A percentile compares a stretch with the other conserved stretches of the same genome.
Conservation (phyloP, 257 asterid genomes). For the Paulownia fortunei region DNA sequence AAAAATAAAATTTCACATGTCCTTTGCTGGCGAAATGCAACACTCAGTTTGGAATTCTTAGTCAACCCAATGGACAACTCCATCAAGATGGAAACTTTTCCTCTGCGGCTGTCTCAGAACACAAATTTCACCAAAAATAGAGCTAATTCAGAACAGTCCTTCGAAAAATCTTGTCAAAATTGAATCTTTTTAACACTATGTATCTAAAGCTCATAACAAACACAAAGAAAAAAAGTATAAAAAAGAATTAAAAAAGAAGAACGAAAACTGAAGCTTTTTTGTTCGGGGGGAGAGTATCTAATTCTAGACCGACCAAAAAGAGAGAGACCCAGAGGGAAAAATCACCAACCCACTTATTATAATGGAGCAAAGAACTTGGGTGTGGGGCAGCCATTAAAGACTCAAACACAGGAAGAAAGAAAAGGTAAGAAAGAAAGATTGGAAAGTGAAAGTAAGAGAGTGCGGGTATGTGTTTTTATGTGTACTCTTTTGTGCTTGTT, state of each 20-base stretch:
- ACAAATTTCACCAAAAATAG: not conserved
- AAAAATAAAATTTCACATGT: not conserved
- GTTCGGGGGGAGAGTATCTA: conserved; percentile 27
- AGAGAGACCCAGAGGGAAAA: conserved; percentile 8
- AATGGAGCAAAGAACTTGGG: conserved; percentile 40
- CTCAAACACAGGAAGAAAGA: conserved; percentile 1
- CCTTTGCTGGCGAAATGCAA: not conserved
- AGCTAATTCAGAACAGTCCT: not conserved
- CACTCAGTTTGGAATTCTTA: not conserved
- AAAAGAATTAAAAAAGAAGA: too few relatives aligned
- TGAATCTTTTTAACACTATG: not conserved
- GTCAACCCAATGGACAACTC: not conserved
- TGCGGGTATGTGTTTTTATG: not conserved
- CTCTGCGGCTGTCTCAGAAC: not conserved
- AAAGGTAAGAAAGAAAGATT: conserved; percentile 27
- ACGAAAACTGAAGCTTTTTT: conserved; percentile 25
- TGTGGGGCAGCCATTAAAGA: conserved; percentile 62
- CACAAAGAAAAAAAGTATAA: too few relatives aligned
- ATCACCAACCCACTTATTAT: conserved; percentile 42
- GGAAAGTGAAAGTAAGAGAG: conserved; percentile 45
- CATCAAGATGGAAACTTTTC: too few relatives aligned
- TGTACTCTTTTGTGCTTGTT: not conserved
- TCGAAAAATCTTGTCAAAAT: not conserved
- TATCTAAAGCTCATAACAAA: not conserved
- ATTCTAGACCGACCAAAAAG: conserved; percentile 41